Evolutionary conservation across 2,329 filamentous ascomycete genomes (phyloP), one percentile per base, ranked within the genome.

Genomic region (Fusarium beomiforme): DNA sequence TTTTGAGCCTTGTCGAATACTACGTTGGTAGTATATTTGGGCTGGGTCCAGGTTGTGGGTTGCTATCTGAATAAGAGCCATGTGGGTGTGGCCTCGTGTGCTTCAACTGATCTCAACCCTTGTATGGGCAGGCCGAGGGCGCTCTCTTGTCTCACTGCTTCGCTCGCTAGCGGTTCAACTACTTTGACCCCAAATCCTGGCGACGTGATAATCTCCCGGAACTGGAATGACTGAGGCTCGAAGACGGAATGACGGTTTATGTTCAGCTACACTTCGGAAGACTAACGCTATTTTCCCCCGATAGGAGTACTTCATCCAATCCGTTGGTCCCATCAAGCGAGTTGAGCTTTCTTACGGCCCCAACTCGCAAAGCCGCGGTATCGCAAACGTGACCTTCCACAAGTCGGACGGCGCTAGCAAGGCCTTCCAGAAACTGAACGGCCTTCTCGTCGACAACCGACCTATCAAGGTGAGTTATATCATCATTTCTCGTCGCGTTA

Each of bases 251-350:
- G 73, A 75, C 73, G 74, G 67, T 71, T 72, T 71, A 59, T 69
- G 55, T 67, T 67, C 71, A 73, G 73, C 69, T 59, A 62, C 67
- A 69, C 75, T 78, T 75, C 75, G 82, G 81, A 83, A 86, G 78
- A 93, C 92, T 94, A 90, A 94, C 91, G 83, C 85, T 81, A 79
- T 83, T 85, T 86, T 67, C 82, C 82, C 83, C 82, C 83, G 83
- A 85, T 94, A 99, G 96, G 96, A 99, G 85, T 99, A 98, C 84
- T 98, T 99, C 83, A 85, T 87, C 79, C 92, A 93, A 79, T 92
- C 93, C 77, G 90, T 97, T 81, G 95, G 95, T 75, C 89, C 92
- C 71, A 93, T 98, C 83, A 98, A 97, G 88, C 92, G 89, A 83
- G 93, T 97, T 72, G 91, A 96, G 76, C 87, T 99, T 77, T 94